Percentiles rank a stretch among this genome's conserved stretches.
Evolutionary conservation across 345 rosid species (phyloP).

Genomic region (Mangifera indica): DNA sequence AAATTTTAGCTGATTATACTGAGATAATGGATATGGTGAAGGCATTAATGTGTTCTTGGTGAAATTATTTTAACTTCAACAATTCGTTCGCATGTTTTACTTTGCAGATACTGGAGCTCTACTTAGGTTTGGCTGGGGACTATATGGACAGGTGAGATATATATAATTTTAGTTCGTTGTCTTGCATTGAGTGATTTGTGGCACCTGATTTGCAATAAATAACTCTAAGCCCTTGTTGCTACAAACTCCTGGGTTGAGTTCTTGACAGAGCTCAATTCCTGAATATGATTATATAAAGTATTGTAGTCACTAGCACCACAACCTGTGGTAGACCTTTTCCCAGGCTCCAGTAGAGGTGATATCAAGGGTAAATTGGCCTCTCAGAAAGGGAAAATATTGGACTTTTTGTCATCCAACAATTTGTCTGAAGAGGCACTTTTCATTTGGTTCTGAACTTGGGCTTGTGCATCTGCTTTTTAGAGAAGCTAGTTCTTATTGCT

Average conservation of each 20-base stretch:
- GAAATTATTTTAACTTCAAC: not conserved
- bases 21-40: constrained; percentile 12
- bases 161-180: not conserved
- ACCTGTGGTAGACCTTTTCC: not conserved
- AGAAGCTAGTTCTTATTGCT: not conserved
- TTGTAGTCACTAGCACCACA: not conserved
- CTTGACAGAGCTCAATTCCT: not conserved
- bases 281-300: constrained; percentile 1
- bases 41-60: not conserved
- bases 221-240: not conserved
- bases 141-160: constrained; percentile 72
- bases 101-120: constrained; percentile 68
- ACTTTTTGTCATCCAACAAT: not conserved
- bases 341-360: not conserved
- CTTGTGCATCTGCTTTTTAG: not conserved
- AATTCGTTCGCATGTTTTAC: constrained; percentile 15
- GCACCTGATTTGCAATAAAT: not conserved
- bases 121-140: constrained; percentile 90
- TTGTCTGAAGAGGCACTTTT: not conserved
- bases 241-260: not conserved
- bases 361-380: not conserved
- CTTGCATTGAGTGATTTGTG: not conserved
- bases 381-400: not conserved
- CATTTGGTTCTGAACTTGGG: not conserved
- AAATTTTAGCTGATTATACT: not conserved